Percentiles rank a stretch among this genome's conserved stretches.
Conservation (phyloP, 192 early-diverging fungal genomes). For the Dimargaris verticillata region DNA sequence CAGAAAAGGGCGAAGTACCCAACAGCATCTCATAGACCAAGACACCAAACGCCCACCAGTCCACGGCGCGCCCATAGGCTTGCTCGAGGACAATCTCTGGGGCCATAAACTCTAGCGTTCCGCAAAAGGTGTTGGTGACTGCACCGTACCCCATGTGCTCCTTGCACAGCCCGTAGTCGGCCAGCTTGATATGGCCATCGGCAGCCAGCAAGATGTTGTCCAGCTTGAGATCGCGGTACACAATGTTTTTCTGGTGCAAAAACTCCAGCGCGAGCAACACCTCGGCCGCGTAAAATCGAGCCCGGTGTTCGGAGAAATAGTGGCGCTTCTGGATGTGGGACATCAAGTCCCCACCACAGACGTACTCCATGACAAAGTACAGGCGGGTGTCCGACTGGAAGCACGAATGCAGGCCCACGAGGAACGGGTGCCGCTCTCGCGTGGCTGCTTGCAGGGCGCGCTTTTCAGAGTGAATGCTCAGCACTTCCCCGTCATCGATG, state of each 20-base stretch:
- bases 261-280: constrained; percentile 67
- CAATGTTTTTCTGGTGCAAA: constrained; percentile 78
- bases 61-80: constrained; percentile 82
- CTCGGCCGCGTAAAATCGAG: constrained; percentile 37
- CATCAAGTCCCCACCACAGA: constrained; percentile 87
- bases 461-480: constrained; percentile 85
- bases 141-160: constrained; percentile 86
- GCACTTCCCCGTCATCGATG: constrained; percentile 94
- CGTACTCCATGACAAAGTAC: constrained; percentile 96
- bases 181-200: constrained; percentile 83
- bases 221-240: constrained; percentile 86
- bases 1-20: constrained; percentile 82
- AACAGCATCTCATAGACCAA: constrained; percentile 82
- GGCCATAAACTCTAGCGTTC: constrained; percentile 96
- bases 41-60: constrained; percentile 96
- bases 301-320: constrained; percentile 34
- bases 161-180: constrained; percentile 90
- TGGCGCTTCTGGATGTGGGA: constrained; percentile 79
- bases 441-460: constrained; percentile 85
- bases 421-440: constrained; percentile 68
- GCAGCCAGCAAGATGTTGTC: constrained; percentile 92
- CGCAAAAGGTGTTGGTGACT: constrained; percentile 89
- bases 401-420: constrained; percentile 42
- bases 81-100: constrained; percentile 74
- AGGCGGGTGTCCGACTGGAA: constrained; percentile 72